Evolutionary conservation across 2,329 filamentous ascomycete genomes (phyloP), one percentile per base, ranked within the genome.

Genomic region (Botrytis cinerea): DNA sequence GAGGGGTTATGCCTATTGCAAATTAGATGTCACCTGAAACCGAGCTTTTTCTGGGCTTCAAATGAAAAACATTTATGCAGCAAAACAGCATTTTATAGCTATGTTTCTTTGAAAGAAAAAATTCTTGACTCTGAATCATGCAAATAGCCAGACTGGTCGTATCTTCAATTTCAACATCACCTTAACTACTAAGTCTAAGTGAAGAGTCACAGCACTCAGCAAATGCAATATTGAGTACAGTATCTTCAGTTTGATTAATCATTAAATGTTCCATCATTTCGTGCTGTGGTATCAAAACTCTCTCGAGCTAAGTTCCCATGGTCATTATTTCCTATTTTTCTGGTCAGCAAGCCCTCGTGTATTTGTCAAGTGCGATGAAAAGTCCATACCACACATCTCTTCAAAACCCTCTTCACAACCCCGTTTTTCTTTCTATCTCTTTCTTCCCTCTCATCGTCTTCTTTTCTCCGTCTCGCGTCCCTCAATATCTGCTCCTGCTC

Each of bases 341-440:
- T 38, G 8, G 35, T 54, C 35, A 54, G 25, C 35, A 32, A 57
- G 9, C 6, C 1, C 10, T 38, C 32, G n/a, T 28, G 18, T 18
- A 57, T 32, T 9, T 9, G 6, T 69, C n/a, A 57, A 9, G 4
- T 8, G 6, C 18, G 48, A 32, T 35, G 10, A 18, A 48, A 69
- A 10, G 43, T 22, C n/a, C 51, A 59, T 48, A 67, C 70, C 40
- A 28, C 25, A 40, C 38, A 68, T 59, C 48, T 68, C 40, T 57
- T 72, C 16, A 43, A 48, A 46, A 32, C 6, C 16, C 70, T 72
- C 28, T 60, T 72, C 32, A 72, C 43, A 18, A 67, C 18, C 2
- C 70, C 48, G n/a, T 35, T 45, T 14, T 67, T 68, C 25, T 72
- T 72, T 25, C 35, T 45, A 0, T 45, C 62, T 22, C 43, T 46